A percentile compares a stretch with the other conserved stretches of the same genome.
These are phyloP conservation scores for Agapanthus africanus DNA, from an alignment of 106 monocot species.

Conservation along the genomic window DNA sequence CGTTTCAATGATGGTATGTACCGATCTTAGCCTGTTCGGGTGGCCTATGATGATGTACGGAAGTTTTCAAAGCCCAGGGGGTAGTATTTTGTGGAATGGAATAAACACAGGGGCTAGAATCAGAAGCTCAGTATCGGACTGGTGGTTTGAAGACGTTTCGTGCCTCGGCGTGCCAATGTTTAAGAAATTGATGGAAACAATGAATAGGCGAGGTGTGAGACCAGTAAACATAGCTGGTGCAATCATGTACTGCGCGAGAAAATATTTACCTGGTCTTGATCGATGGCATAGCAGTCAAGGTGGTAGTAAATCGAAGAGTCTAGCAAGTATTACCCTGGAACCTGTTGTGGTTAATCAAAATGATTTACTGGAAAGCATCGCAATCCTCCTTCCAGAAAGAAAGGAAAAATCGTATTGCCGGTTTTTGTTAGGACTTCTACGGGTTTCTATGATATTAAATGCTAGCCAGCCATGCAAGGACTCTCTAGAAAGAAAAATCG, in stretches of 20 bases:
- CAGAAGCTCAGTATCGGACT: conserved; percentile 29
- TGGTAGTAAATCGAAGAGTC: conserved; percentile 6
- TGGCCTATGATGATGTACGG: conserved; percentile 55
- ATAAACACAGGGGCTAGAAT: conserved; percentile 48
- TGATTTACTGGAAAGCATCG: conserved; percentile 29
- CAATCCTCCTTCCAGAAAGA: conserved; percentile 29
- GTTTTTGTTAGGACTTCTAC: conserved; percentile 50
- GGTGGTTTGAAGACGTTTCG: conserved; percentile 63
- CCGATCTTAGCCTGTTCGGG: conserved; percentile 50
- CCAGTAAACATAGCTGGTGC: conserved; percentile 31
- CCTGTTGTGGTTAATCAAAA: conserved; percentile 28
- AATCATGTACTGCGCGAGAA: conserved; percentile 35
- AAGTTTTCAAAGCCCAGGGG: conserved; percentile 51
- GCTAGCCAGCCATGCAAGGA: conserved; percentile 23
- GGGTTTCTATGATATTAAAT: conserved; percentile 31
- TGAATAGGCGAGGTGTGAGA: conserved; percentile 27
- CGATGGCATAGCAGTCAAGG: conserved; percentile 29
- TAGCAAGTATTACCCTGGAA: conserved; percentile 7
- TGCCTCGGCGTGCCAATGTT: conserved; percentile 30
- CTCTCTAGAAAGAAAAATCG: conserved; percentile 46
- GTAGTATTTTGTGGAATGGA: conserved; percentile 63
- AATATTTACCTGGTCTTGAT: conserved; percentile 44
- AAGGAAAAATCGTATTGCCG: conserved; percentile 40
- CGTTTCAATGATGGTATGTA: conserved; percentile 37
- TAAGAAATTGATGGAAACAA: conserved; percentile 31